phyloP scores from a whole-genome alignment of 208 protist genomes.

The Crithidia sp. region DNA sequence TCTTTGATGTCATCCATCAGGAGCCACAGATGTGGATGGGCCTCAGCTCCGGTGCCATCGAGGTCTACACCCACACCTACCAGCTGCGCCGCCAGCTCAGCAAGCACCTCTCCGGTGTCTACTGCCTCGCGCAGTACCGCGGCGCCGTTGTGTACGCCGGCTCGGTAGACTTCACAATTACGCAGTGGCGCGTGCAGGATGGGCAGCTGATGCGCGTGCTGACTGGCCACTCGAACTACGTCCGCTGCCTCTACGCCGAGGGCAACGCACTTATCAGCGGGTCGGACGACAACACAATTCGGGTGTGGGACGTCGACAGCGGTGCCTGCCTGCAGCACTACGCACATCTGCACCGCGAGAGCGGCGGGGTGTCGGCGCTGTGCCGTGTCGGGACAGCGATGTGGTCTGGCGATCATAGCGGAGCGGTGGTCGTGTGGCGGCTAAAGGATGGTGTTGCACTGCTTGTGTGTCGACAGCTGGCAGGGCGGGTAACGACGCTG shows the following conservation, averaged over 20 bases:
- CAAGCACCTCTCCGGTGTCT: conserved; percentile 83
- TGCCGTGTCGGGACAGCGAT: conserved; percentile 83
- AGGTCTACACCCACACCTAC: conserved; percentile 65
- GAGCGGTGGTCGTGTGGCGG: conserved; percentile 67
- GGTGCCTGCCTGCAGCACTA: conserved; percentile 50
- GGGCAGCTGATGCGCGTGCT: conserved; percentile 72
- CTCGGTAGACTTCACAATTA: conserved; percentile 83
- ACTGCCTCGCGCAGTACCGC: conserved; percentile 68
- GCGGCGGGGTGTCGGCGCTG: conserved; percentile 76
- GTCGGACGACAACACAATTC: conserved; percentile 80
- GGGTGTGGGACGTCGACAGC: conserved; percentile 73
- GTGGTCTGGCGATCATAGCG: conserved; percentile 86
- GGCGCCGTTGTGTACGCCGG: conserved; percentile 73
- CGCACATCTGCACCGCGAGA: conserved; percentile 56
- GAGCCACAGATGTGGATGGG: conserved; percentile 82
- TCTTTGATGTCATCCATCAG: conserved; percentile 24
- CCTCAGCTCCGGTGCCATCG: conserved; percentile 78
- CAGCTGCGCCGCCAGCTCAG: conserved; percentile 56
- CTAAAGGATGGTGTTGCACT: conserved; percentile 49
- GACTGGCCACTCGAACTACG: conserved; percentile 81
- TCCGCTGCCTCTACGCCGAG: conserved; percentile 87
- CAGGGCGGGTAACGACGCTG: conserved; percentile 53
- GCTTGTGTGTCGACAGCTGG: conserved; percentile 47
- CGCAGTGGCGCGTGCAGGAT: conserved; percentile 70
- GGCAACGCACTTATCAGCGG: conserved; percentile 78